These are phyloP conservation scores for Metschnikowia continentalis DNA, from an alignment of 805 yeast genomes.

Conservation along the genomic window DNA sequence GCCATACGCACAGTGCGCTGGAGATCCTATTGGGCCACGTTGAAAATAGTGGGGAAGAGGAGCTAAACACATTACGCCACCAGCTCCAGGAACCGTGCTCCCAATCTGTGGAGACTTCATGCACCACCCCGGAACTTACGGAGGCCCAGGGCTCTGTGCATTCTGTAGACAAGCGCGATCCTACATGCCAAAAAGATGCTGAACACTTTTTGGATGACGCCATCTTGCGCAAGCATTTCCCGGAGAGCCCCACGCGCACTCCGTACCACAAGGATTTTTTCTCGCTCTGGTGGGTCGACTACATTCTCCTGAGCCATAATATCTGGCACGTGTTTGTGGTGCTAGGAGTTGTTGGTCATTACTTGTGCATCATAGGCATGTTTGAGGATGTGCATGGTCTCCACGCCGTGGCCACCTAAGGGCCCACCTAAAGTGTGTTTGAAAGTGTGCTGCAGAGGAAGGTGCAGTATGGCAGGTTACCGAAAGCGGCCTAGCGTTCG, in stretches of 20 bases:
- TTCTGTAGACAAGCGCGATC: not conserved
- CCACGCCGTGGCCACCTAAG: not conserved
- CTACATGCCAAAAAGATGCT: slow-evolving; percentile 2
- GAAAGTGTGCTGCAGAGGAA: not conserved
- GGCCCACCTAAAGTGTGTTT: not conserved
- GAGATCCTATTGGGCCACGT: slow-evolving; percentile 33
- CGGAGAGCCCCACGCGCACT: slow-evolving; percentile 27
- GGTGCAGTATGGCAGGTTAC: not conserved
- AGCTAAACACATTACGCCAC: slow-evolving; percentile 15
- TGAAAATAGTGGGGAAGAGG: slow-evolving; percentile 38
- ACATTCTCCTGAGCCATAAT: slow-evolving; percentile 73
- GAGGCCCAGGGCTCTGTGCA: not conserved
- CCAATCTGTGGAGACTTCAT: not conserved
- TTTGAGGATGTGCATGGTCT: slow-evolving; percentile 36
- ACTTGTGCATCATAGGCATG: slow-evolving; percentile 72
- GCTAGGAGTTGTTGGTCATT: slow-evolving; percentile 86
- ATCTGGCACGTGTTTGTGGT: slow-evolving; percentile 93
- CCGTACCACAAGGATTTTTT: slow-evolving; percentile 38
- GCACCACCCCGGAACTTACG: not conserved
- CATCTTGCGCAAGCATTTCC: slow-evolving; percentile 36
- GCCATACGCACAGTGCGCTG: slow-evolving; percentile 20
- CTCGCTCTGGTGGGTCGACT: slow-evolving; percentile 84
- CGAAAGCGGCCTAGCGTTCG: not conserved
- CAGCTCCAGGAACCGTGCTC: slow-evolving; percentile 1
- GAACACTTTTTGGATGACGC: slow-evolving; percentile 23